Percentiles rank a stretch among this genome's conserved stretches.
Conservation (phyloP, 805 yeast genomes). For the Metschnikowia matae region DNA sequence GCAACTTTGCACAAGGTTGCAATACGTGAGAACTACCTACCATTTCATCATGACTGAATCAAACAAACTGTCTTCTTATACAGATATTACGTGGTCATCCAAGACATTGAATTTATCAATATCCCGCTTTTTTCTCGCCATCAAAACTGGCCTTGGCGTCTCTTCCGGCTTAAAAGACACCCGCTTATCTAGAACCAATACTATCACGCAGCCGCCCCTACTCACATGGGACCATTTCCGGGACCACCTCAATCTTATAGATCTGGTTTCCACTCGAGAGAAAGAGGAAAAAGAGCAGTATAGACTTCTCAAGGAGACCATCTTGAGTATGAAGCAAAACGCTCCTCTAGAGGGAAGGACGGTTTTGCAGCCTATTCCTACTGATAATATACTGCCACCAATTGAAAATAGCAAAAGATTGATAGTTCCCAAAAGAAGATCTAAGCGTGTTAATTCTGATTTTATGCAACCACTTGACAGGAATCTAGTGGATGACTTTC, state of each 20-base stretch:
- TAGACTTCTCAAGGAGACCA: neutral
- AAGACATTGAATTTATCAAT: neutral
- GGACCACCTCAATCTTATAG: neutral
- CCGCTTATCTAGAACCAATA: neutral
- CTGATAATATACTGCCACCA: neutral
- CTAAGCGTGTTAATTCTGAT: neutral
- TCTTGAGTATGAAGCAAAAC: neutral
- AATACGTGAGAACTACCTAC: neutral
- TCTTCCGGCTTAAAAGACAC: neutral
- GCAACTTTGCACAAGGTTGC: constrained; percentile 4
- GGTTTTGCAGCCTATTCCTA: neutral
- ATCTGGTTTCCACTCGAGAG: neutral
- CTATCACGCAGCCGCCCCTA: constrained; percentile 2
- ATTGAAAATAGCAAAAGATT: neutral
- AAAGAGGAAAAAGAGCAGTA: neutral
- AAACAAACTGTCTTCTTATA: constrained; percentile 1
- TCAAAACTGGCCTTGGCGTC: neutral
- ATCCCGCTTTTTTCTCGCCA: neutral
- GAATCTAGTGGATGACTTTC: neutral
- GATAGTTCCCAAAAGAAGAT: neutral
- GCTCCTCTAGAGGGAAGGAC: neutral
- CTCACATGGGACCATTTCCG: neutral
- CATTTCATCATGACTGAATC: neutral
- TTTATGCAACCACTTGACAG: neutral
- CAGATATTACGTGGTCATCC: neutral